Percentiles rank a stretch among this genome's conserved stretches.
Evolutionary conservation across 129 eudicot species (phyloP).

Genomic region (Ambrosia artemisiifolia): DNA sequence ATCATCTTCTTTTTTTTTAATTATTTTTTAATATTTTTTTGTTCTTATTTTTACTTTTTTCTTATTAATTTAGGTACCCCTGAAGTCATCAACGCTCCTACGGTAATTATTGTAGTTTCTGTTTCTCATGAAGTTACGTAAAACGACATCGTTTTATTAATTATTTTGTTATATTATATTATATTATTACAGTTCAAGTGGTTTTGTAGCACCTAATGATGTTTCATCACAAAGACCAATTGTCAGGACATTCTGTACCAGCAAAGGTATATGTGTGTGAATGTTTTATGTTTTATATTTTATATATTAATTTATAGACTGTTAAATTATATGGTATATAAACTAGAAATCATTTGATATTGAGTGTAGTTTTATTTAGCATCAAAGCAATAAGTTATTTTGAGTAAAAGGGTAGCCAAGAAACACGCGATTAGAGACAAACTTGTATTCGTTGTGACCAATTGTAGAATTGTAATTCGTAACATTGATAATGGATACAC

Average conservation of each 20-base stretch:
- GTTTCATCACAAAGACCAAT: slow-evolving; percentile 36
- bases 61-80: slow-evolving; percentile 29
- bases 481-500: too few relatives aligned
- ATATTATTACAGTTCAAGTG: slow-evolving; percentile 68
- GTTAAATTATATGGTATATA: too few relatives aligned
- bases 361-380: neutral
- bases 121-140: too few relatives aligned
- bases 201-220: slow-evolving; percentile 39
- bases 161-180: slow-evolving; percentile 41
- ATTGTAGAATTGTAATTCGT: too few relatives aligned
- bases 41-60: neutral
- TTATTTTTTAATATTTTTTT: neutral
- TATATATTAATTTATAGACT: neutral
- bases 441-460: too few relatives aligned
- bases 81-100: slow-evolving; percentile 19
- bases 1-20: slow-evolving; percentile 6
- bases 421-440: too few relatives aligned
- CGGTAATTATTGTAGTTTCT: too few relatives aligned
- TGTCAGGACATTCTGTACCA: slow-evolving; percentile 64
- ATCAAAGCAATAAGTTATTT: neutral
- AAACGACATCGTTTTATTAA: slow-evolving; percentile 22
- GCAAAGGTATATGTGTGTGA: slow-evolving; percentile 66
- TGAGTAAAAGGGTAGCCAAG: too few relatives aligned
- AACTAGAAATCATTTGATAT: neutral
- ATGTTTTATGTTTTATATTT: slow-evolving; percentile 6